phyloP scores from a whole-genome alignment of 2,329 filamentous ascomycete genomes.

The Arthroderma uncinatum region DNA sequence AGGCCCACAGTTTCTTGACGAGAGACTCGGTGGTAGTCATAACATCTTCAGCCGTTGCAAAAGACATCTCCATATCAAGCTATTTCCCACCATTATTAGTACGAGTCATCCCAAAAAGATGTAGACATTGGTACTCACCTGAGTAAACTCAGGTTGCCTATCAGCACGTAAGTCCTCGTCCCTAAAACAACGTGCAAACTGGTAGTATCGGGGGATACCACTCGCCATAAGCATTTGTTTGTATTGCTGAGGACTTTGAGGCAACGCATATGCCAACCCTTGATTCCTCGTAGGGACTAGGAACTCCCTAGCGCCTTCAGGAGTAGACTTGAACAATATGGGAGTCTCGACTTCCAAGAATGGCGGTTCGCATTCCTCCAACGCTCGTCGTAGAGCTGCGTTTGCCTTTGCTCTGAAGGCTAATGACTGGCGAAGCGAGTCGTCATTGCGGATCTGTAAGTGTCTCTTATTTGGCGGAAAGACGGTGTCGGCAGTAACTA shows the following conservation, averaged over 20 bases:
- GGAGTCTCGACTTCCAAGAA: conserved; percentile 85
- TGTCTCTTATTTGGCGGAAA: conserved; percentile 69
- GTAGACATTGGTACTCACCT: conserved; percentile 41
- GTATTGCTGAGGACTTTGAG: conserved; percentile 95
- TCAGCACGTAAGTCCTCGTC: conserved; percentile 91
- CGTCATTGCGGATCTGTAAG: conserved; percentile 70
- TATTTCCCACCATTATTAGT: conserved; percentile 27
- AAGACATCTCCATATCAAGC: conserved; percentile 90
- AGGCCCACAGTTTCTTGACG: conserved; percentile 45
- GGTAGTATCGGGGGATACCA: conserved; percentile 71
- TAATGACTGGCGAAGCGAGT: conserved; percentile 55
- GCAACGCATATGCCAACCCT: conserved; percentile 76
- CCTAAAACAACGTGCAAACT: conserved; percentile 88
- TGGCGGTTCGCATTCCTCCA: conserved; percentile 41
- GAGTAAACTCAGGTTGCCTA: conserved; percentile 91
- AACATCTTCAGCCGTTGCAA: conserved; percentile 60
- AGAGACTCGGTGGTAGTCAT: conserved; percentile 48
- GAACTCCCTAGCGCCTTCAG: conserved; percentile 90
- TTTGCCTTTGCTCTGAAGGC: conserved; percentile 54
- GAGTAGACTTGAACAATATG: conserved; percentile 90
- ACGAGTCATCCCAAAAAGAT: not conserved
- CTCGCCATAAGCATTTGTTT: conserved; percentile 96
- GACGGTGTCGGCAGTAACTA: conserved; percentile 60
- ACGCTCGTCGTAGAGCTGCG: conserved; percentile 42
- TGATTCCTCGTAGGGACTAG: conserved; percentile 71